Percentiles rank a stretch among this genome's conserved stretches.
Evolutionary conservation across 2,329 filamentous ascomycete genomes (phyloP).

Genomic region (Endocalyx cinctus): DNA sequence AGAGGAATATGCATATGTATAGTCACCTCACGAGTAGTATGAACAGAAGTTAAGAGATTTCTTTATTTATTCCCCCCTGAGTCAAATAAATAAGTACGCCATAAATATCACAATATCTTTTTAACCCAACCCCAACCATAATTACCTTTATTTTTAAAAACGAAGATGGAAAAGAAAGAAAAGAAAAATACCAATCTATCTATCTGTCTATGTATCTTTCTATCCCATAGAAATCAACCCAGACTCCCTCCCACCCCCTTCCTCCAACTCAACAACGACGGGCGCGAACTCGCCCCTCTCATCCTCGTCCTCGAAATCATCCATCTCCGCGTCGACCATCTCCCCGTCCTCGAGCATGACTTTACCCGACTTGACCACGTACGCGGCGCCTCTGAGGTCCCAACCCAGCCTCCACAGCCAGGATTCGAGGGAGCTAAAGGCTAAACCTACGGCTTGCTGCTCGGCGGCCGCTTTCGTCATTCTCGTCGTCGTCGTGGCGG

Average conservation of each 20-base stretch:
- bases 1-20: no score
- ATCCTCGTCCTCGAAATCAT: slow-evolving; percentile 50
- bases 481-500: no score
- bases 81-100: no score
- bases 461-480: no score
- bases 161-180: neutral
- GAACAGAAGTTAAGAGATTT: no score
- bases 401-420: slow-evolving; percentile 47
- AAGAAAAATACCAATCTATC: slow-evolving; percentile 2
- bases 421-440: slow-evolving; percentile 45
- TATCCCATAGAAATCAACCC: slow-evolving; percentile 50
- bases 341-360: slow-evolving; percentile 51
- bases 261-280: slow-evolving; percentile 49
- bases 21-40: no score
- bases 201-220: no score
- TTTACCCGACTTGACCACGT: slow-evolving; percentile 41
- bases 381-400: slow-evolving; percentile 50
- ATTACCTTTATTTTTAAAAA: no score
- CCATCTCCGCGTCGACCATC: slow-evolving; percentile 41
- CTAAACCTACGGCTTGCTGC: slow-evolving; percentile 40
- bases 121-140: no score
- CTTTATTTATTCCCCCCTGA: no score
- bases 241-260: slow-evolving; percentile 45
- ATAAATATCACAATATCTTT: no score
- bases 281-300: slow-evolving; percentile 50